Conservation (phyloP, 2,329 filamentous ascomycete species). For the Fusarium sarcochroum region DNA sequence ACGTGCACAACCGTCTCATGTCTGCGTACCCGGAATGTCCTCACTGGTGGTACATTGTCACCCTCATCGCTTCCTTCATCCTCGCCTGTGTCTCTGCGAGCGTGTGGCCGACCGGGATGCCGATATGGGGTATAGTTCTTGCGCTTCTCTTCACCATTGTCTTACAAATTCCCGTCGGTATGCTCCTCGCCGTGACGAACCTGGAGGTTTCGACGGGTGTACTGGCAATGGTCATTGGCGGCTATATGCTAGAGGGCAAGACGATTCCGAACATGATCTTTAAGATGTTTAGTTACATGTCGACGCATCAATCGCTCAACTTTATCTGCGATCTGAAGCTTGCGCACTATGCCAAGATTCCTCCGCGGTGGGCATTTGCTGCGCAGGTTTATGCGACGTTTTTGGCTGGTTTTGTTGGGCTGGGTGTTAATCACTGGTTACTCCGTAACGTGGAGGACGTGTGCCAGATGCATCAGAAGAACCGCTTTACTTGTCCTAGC, state of each 20-base stretch:
- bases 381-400: slow-evolving; percentile 68
- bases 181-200: slow-evolving; percentile 69
- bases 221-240: slow-evolving; percentile 75
- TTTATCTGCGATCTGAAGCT: slow-evolving; percentile 73
- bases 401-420: slow-evolving; percentile 68
- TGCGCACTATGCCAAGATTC: slow-evolving; percentile 73
- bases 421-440: slow-evolving; percentile 73
- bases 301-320: slow-evolving; percentile 71
- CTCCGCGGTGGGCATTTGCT: slow-evolving; percentile 67
- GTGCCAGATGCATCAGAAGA: slow-evolving; percentile 65
- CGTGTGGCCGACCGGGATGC: slow-evolving; percentile 65
- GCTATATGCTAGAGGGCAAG: slow-evolving; percentile 75
- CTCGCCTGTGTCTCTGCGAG: slow-evolving; percentile 56
- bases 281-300: slow-evolving; percentile 76
- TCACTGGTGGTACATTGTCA: slow-evolving; percentile 68
- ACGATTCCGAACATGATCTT: slow-evolving; percentile 80
- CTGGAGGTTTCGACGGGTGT: slow-evolving; percentile 73
- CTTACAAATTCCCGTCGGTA: slow-evolving; percentile 68
- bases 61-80: slow-evolving; percentile 62
- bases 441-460: slow-evolving; percentile 69
- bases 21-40: slow-evolving; percentile 57
- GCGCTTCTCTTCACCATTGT: slow-evolving; percentile 65
- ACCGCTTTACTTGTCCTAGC: slow-evolving; percentile 65
- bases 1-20: slow-evolving; percentile 54
- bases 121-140: slow-evolving; percentile 65